Base-by-base conservation (phyloP, 257 asterid genomes). In the Jacaranda copaia region DNA sequence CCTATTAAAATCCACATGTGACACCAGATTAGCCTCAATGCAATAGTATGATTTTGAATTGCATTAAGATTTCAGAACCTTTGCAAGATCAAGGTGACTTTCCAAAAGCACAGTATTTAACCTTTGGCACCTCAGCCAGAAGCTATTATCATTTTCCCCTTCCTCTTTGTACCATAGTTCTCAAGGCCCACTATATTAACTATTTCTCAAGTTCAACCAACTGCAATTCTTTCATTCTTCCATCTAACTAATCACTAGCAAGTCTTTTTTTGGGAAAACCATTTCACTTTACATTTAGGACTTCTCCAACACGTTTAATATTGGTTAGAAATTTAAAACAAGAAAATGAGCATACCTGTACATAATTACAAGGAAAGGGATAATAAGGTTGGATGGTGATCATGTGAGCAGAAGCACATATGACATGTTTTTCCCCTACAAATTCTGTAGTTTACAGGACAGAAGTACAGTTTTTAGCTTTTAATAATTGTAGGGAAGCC, bases 381-480 rank as follows among this genome's bases (percentile, higher is more conserved):
- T 12, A 13, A 18, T 19, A 65, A 2, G 46, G 14, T 19, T 25
- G 18, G 38, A 64, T 52, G 66, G 40, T 20, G 52, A 51, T 65
- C 32, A 43, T 46, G 42, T 36, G 38, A 63, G 61, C 45, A 66
- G 39, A 81, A 72, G 63, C 76, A 45, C 4, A 53, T 15, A 62
- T 52, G 49, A 6, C 57, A n/a, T 25, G 5, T 38, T 60, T 49
- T 14, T 16, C 13, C 55, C 57, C 52, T 20, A 75, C 45, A 19
- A 8, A 60, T 14, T 35, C 8, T 9, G 43, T 14, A 51, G 38
- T 52, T 70, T 25, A 20, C 25, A 48, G 38, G 14, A 42, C 40
- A 61, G 5, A 52, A 55, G 70, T 18, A 43, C 43, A 43, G 6
- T 65, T 42, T 9, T 65, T 62, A 4, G 42, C 59, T 76, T 75